Conservation (phyloP, 2,329 filamentous ascomycete species). For the Botryosphaeria dothidea region DNA sequence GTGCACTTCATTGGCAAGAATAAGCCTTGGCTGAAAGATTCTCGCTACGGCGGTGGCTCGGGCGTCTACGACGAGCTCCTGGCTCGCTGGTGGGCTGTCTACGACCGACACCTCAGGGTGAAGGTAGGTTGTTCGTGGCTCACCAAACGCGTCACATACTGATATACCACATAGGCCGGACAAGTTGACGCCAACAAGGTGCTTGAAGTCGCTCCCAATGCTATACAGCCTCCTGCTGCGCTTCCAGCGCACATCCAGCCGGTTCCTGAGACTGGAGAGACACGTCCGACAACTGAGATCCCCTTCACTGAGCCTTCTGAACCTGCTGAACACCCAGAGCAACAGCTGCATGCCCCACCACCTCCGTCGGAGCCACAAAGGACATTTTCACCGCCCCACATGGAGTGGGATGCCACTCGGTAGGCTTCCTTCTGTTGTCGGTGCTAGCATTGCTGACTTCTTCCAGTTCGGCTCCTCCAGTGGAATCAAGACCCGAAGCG, state of each 20-base stretch:
- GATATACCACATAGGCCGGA: too few relatives aligned
- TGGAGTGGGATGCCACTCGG: constrained; percentile 64
- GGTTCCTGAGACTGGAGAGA: constrained; percentile 30
- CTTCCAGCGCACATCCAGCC: constrained; percentile 1
- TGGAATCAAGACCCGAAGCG: constrained; percentile 78
- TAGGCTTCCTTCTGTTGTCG: constrained; percentile 36
- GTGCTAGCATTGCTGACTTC: constrained; percentile 21
- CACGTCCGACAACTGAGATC: constrained; percentile 40
- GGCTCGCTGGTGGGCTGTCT: constrained; percentile 90
- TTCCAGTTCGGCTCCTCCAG: constrained; percentile 49
- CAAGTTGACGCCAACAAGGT: neutral
- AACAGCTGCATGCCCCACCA: constrained; percentile 42
- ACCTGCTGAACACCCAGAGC: constrained; percentile 45
- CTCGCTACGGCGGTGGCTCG: constrained; percentile 50
- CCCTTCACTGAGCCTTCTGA: constrained; percentile 47
- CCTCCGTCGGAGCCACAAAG: constrained; percentile 49
- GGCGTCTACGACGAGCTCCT: constrained; percentile 80
- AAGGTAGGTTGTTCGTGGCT: neutral
- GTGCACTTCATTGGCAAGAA: constrained; percentile 91
- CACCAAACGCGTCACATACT: too few relatives aligned
- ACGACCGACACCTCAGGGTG: constrained; percentile 76
- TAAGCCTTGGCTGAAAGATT: constrained; percentile 73
- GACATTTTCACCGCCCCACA: constrained; percentile 58
- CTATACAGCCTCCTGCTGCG: constrained; percentile 23
- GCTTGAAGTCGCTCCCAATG: constrained; percentile 12